Conservation (phyloP, 108 stramenopile genomes). For the Bacterosira constricta region DNA sequence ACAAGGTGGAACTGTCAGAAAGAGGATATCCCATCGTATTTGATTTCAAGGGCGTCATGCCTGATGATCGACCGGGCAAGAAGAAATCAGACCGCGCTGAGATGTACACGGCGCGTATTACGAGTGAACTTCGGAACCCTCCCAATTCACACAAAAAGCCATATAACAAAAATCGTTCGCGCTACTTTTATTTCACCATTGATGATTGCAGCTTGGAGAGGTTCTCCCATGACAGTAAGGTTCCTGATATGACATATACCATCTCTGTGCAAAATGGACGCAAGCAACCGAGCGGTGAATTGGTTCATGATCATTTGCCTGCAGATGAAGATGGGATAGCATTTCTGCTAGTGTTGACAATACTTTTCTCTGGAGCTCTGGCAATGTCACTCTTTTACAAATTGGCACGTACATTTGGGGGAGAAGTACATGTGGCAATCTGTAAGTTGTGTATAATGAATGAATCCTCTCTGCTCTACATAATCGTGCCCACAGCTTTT, state of each 20-base stretch:
- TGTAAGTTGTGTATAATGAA: not conserved
- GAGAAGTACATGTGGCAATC: slow-evolving; percentile 73
- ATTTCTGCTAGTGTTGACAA: slow-evolving; percentile 53
- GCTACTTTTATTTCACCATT: slow-evolving; percentile 76
- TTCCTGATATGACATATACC: slow-evolving; percentile 63
- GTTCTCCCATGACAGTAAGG: slow-evolving; percentile 56
- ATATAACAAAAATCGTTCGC: slow-evolving; percentile 46
- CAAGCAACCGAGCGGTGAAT: not conserved
- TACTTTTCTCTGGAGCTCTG: slow-evolving; percentile 51
- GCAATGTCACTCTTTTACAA: slow-evolving; percentile 43
- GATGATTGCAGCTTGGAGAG: slow-evolving; percentile 80
- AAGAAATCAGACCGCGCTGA: slow-evolving; percentile 23
- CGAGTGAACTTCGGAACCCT: slow-evolving; percentile 18
- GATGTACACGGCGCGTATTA: slow-evolving; percentile 17
- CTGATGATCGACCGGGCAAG: slow-evolving; percentile 29
- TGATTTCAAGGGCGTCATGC: slow-evolving; percentile 43
- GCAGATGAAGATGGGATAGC: slow-evolving; percentile 76
- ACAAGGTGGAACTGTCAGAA: slow-evolving; percentile 53
- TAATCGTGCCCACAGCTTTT: not conserved
- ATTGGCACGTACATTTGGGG: slow-evolving; percentile 45
- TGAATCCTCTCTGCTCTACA: not conserved
- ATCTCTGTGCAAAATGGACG: slow-evolving; percentile 36
- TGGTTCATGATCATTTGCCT: slow-evolving; percentile 63
- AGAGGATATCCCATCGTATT: slow-evolving; percentile 40
- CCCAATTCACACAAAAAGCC: slow-evolving; percentile 2